Evolutionary conservation across 75 land plant species (phyloP).

Genomic region (Isoetes taiwanensis): DNA sequence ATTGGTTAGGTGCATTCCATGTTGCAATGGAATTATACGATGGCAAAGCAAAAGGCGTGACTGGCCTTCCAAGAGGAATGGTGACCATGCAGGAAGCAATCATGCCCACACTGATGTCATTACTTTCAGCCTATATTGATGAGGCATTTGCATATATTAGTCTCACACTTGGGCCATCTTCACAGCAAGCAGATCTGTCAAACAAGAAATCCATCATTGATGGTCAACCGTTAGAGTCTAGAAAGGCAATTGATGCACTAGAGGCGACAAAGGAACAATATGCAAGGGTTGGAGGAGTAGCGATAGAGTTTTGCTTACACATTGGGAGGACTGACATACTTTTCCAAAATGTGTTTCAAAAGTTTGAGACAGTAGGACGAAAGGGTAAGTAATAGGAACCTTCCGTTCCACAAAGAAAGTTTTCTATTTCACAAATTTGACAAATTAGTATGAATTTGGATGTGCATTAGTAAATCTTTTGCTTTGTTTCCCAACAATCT

Average conservation of each 20-base stretch:
- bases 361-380: conserved; percentile 67
- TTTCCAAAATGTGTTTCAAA: conserved; percentile 69
- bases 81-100: conserved; percentile 56
- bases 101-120: conserved; percentile 72
- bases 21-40: conserved; percentile 94
- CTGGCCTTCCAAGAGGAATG: conserved; percentile 73
- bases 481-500: no score
- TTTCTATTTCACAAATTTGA: no score
- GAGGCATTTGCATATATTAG: conserved; percentile 93
- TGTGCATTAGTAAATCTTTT: no score
- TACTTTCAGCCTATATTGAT: conserved; percentile 76
- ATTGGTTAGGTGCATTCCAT: conserved; percentile 97
- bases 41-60: conserved; percentile 85
- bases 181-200: conserved; percentile 12
- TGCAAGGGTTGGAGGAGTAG: conserved; percentile 98
- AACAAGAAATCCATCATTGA: not conserved
- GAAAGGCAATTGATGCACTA: conserved; percentile 13
- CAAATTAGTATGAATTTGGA: no score
- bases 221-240: not conserved
- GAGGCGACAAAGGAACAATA: conserved; percentile 69
- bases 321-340: conserved; percentile 71
- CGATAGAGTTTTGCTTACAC: conserved; percentile 94
- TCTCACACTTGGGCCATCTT: conserved; percentile 55
- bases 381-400: conserved; percentile 61
- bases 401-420: no score